Percentiles rank a stretch among this genome's conserved stretches.
These are phyloP conservation scores for Strigomonas culicis DNA, from an alignment of 208 protist species.

Conservation along the genomic window DNA sequence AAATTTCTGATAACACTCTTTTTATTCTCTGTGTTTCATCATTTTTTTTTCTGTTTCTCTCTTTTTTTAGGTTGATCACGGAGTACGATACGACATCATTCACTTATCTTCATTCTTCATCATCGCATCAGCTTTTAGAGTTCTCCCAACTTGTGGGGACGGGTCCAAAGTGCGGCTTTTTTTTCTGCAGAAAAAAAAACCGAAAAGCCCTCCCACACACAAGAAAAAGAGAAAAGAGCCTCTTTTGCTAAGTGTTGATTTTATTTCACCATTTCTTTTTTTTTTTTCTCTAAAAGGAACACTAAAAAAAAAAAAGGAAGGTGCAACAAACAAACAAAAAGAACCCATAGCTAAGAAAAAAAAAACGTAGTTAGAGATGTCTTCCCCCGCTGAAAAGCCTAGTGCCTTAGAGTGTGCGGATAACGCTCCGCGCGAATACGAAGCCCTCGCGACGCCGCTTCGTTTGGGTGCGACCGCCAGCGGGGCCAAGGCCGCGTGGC, in stretches of 20 bases:
- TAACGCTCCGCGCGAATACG: no score
- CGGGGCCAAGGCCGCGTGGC: no score
- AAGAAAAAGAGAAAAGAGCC: neutral
- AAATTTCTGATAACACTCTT: neutral
- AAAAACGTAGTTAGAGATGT: no score
- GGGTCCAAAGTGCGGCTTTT: neutral
- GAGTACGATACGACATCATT: neutral
- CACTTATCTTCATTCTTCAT: neutral
- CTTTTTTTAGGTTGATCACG: neutral
- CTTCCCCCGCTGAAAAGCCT: no score
- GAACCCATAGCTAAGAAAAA: no score
- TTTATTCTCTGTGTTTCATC: neutral
- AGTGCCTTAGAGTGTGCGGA: no score
- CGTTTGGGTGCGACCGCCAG: no score
- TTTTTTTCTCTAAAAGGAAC: neutral
- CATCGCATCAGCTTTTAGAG: constrained; percentile 1
- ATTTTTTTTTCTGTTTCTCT: neutral
- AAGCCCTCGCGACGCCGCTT: no score
- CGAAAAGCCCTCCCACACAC: neutral
- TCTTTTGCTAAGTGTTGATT: neutral
- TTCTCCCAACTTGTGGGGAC: neutral
- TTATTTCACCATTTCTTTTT: neutral
- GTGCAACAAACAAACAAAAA: neutral
- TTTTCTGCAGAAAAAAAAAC: neutral
- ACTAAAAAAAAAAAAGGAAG: constrained; percentile 1